Evolutionary conservation across 179 eudicot species (phyloP).

Genomic region (Kewa caespitosa): DNA sequence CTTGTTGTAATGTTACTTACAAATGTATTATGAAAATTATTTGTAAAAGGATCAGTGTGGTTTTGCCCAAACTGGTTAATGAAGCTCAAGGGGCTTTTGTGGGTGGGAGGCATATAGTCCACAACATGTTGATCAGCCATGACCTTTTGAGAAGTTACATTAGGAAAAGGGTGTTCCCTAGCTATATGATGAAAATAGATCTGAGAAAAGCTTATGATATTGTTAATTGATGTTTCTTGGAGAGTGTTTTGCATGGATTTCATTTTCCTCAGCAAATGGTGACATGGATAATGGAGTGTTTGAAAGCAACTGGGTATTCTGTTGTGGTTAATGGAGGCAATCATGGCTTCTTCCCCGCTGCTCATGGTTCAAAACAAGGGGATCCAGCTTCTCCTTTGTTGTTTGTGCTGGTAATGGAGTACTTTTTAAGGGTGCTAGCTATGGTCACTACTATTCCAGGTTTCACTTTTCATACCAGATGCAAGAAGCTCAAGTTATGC

Average conservation of each 20-base stretch:
- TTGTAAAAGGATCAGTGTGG: background rate
- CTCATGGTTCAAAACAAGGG: background rate
- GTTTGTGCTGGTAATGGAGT: background rate
- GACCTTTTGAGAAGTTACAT: background rate
- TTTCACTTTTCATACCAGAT: no score
- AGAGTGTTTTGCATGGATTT: background rate
- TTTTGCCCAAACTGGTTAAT: background rate
- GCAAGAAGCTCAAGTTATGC: no score
- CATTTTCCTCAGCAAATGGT: background rate
- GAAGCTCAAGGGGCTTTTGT: background rate
- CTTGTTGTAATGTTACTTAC: background rate
- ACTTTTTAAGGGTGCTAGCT: no score
- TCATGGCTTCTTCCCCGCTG: background rate
- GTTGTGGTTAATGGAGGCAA: background rate
- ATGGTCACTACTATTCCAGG: no score
- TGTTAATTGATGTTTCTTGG: background rate
- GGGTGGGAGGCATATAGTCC: background rate
- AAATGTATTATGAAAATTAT: no score
- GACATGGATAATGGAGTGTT: background rate
- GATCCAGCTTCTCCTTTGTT: background rate
- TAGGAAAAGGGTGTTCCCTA: background rate
- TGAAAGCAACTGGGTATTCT: background rate
- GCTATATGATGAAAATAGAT: background rate
- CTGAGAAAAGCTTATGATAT: background rate
- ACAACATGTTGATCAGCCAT: background rate